Base-by-base conservation (phyloP, 331 rosid genomes). In the Saraca asoca region DNA sequence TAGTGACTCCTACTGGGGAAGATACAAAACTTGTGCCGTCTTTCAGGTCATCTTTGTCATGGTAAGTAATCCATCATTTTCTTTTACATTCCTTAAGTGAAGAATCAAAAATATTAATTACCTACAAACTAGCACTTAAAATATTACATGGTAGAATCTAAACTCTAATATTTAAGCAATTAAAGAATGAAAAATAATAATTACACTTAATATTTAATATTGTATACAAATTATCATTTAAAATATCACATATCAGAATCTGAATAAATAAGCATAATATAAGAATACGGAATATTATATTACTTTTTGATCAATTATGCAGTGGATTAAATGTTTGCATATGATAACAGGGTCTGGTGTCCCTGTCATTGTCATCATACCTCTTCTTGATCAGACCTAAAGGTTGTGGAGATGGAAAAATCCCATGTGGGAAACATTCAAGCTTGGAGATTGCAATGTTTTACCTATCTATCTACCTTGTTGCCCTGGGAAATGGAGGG, bases 1-100 rank as follows among this genome's bases (percentile, higher is more conserved):
- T 7, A 93, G 98, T 64, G 98, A 93, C 66, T 90, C 98, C 8
- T 93, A 93, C 6, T 93, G 98, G 98, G 98, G 98, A 59, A 87
- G 98, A 75, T 93, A 82, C 67, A 93, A 90, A 69, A 93, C 96
- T 12, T 90, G 98, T 77, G 95, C 94, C 16, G 76, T 93, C 42
- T 93, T 93, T 75, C 98, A 93, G 35, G 69, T 68, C 73, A 87
- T 90, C 71, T 90, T 93, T 73, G 98, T 93, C 17, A 58, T 85
- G 0, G 98, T 90, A 75, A 85, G 96, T 75, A 7, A 50, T 14
- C 12, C 14, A 29, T 39, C 38, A 17, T 1, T 17, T 39, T 29
- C 31, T 20, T 34, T 1, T 17, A 14, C 57, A 53, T 43, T 52
- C 43, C 51, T 31, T 41, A 35, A 75, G 58, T 64, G n/a, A n/a